Conservation (phyloP, 179 eudicot species). For the Silene coronaria region DNA sequence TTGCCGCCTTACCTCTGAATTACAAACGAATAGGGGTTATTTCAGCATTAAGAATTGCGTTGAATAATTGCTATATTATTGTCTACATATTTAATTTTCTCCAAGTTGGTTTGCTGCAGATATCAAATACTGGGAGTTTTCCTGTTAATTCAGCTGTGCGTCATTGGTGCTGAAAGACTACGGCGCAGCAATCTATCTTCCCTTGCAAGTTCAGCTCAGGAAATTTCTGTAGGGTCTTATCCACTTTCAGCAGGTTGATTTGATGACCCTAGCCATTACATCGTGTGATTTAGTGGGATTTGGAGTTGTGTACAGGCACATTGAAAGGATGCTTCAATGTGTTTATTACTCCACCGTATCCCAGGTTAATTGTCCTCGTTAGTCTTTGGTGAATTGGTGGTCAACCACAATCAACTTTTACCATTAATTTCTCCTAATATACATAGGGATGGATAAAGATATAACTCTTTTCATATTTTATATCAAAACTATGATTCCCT, state of each 20-base stretch:
- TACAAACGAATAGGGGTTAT: not conserved
- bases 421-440: not conserved
- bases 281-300: not conserved
- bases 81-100: constrained; percentile 10
- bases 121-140: constrained; percentile 96
- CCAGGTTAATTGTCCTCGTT: not conserved
- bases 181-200: constrained; percentile 73
- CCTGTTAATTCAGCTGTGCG: constrained; percentile 81
- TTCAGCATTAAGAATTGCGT: not conserved
- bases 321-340: not conserved
- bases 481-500: no score
- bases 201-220: constrained; percentile 57
- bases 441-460: no score
- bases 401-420: not conserved
- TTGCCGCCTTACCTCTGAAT: not conserved
- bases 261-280: not conserved
- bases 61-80: not conserved
- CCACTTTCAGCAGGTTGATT: constrained; percentile 60
- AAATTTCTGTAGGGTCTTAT: constrained; percentile 51
- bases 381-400: not conserved
- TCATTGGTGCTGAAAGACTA: constrained; percentile 81
- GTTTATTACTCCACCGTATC: not conserved
- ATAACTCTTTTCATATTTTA: no score
- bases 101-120: constrained; percentile 43
- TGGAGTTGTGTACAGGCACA: not conserved